Evolutionary conservation across 2,329 filamentous ascomycete genomes (phyloP).

Genomic region (Xylaria sp.): DNA sequence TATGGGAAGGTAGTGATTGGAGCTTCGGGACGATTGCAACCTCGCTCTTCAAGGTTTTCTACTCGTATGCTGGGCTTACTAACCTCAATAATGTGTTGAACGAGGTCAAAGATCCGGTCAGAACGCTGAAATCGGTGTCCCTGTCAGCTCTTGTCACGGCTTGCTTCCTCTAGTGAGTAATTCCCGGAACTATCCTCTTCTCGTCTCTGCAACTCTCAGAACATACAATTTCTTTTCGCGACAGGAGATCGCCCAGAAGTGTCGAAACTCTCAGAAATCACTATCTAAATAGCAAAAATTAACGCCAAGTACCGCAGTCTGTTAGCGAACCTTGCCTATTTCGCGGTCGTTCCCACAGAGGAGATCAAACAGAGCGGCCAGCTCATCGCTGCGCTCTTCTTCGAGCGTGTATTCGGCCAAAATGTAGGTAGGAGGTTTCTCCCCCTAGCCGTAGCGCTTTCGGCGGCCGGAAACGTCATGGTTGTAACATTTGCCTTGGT

Average conservation of each 20-base stretch:
- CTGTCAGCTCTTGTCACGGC: slow-evolving; percentile 69
- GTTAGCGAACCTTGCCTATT: slow-evolving; percentile 71
- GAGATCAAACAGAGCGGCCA: slow-evolving; percentile 74
- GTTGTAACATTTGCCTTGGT: slow-evolving; percentile 76
- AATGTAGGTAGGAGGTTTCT: slow-evolving; percentile 67
- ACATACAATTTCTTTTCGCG: too few species aligned
- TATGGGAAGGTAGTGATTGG: slow-evolving; percentile 75
- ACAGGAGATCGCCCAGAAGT: too few species aligned
- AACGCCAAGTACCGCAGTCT: slow-evolving; percentile 46
- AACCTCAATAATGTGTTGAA: slow-evolving; percentile 78
- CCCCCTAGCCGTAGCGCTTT: slow-evolving; percentile 72
- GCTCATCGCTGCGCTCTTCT: slow-evolving; percentile 74
- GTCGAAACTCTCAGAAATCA: too few species aligned
- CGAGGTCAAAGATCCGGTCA: slow-evolving; percentile 74
- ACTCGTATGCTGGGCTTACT: slow-evolving; percentile 73
- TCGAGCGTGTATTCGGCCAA: slow-evolving; percentile 70
- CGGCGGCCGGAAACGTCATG: slow-evolving; percentile 77
- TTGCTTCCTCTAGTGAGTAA: slow-evolving; percentile 63
- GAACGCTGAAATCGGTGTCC: slow-evolving; percentile 71
- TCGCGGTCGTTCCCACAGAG: slow-evolving; percentile 72
- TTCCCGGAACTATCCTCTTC: too few species aligned
- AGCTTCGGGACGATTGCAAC: slow-evolving; percentile 75
- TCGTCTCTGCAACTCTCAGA: too few species aligned
- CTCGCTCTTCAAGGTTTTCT: slow-evolving; percentile 74
- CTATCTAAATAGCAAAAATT: too few species aligned